These are phyloP conservation scores for Lasiodiplodia theobromae DNA, from an alignment of 2,329 filamentous ascomycete genomes.

Conservation along the genomic window DNA sequence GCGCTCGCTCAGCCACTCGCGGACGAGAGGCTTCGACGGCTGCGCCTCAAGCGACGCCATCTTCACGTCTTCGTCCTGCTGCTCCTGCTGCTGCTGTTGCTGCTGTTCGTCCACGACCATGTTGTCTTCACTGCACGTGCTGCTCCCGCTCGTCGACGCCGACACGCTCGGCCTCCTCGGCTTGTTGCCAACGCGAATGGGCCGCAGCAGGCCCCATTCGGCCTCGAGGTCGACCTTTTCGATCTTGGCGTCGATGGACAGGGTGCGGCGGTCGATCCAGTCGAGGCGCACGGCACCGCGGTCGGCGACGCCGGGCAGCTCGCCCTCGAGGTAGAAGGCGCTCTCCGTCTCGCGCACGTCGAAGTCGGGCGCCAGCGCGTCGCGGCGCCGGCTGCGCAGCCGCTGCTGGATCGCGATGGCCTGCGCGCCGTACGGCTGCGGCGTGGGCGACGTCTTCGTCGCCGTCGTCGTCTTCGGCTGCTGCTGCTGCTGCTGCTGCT, in stretches of 20 bases:
- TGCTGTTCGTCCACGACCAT: slow-evolving; percentile 33
- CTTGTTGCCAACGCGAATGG: slow-evolving; percentile 31
- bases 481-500: not conserved
- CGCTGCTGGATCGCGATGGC: slow-evolving; percentile 19
- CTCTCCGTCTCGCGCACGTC: slow-evolving; percentile 27
- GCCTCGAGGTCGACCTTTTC: slow-evolving; percentile 27
- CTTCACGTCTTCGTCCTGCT: not conserved
- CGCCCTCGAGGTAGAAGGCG: slow-evolving; percentile 30
- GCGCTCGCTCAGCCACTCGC: slow-evolving; percentile 31
- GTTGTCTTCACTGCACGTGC: slow-evolving; percentile 34
- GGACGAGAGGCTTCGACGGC: slow-evolving; percentile 26
- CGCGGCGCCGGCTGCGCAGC: slow-evolving; percentile 29
- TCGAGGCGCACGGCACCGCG: slow-evolving; percentile 23
- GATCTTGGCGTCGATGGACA: slow-evolving; percentile 27
- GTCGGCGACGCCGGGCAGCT: slow-evolving; percentile 24
- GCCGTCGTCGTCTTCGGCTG: not conserved
- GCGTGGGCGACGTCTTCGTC: not conserved
- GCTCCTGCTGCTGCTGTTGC: slow-evolving; percentile 27
- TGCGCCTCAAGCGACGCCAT: slow-evolving; percentile 11
- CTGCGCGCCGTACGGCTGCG: slow-evolving; percentile 14
- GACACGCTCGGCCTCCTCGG: slow-evolving; percentile 33
- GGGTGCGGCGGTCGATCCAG: slow-evolving; percentile 28
- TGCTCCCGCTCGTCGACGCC: not conserved
- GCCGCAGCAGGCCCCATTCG: slow-evolving; percentile 30
- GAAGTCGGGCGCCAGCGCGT: slow-evolving; percentile 32